Conservation (phyloP, 2,329 filamentous ascomycete genomes). For the Corynespora cassiicola region DNA sequence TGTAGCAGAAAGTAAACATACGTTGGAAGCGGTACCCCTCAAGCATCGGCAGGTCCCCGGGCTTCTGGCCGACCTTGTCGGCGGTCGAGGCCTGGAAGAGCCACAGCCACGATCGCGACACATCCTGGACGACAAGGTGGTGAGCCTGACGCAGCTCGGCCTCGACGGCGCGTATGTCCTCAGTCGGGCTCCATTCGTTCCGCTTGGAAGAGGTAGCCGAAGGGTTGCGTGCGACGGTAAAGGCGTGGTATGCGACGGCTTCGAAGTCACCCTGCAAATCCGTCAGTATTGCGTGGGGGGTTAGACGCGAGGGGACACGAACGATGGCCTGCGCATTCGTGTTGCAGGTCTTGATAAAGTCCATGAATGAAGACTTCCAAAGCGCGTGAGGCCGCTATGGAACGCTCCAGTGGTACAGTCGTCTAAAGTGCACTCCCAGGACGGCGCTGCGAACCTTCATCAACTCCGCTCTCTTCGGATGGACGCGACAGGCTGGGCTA, state of each 20-base stretch:
- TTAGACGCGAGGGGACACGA: constrained; percentile 5
- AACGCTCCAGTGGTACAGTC: constrained; percentile 46
- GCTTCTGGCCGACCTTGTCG: constrained; percentile 28
- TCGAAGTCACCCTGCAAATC: constrained; percentile 41
- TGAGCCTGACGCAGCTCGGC: constrained; percentile 32
- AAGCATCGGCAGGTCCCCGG: constrained; percentile 29
- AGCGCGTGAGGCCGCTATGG: constrained; percentile 39
- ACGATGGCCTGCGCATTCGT: constrained; percentile 49
- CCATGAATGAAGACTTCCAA: constrained; percentile 48
- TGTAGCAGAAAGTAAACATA: constrained; percentile 14
- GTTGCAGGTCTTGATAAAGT: constrained; percentile 45
- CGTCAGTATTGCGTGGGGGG: constrained; percentile 17
- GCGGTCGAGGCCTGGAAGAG: constrained; percentile 35
- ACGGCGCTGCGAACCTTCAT: constrained; percentile 44
- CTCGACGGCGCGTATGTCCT: constrained; percentile 39
- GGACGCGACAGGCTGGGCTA: constrained; percentile 20
- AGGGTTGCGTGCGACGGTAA: constrained; percentile 35
- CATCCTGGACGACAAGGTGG: constrained; percentile 40
- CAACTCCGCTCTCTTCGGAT: constrained; percentile 34
- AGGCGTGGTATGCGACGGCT: constrained; percentile 44
- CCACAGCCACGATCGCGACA: constrained; percentile 40
- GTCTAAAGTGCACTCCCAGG: constrained; percentile 40
- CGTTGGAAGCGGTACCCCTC: constrained; percentile 39
- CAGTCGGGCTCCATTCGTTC: constrained; percentile 24
- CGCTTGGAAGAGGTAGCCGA: constrained; percentile 14